These are phyloP conservation scores for Acanthamoeba castellanii DNA, from an alignment of 208 protist species.

Conservation along the genomic window DNA sequence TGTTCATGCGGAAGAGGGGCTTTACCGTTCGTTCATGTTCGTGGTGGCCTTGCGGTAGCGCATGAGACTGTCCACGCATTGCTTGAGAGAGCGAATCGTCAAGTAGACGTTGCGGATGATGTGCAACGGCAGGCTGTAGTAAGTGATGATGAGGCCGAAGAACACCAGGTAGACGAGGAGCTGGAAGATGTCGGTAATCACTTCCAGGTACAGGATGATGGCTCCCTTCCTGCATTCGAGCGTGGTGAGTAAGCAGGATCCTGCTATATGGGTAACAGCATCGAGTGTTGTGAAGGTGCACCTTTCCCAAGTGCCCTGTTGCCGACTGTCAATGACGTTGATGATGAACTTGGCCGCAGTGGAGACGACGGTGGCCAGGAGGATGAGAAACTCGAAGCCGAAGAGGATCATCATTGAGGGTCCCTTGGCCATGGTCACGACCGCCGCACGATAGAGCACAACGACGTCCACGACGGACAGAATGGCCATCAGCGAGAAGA, in stretches of 20 bases:
- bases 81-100: constrained; percentile 35
- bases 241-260: background rate
- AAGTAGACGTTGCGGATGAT: constrained; percentile 70
- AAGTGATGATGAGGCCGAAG: constrained; percentile 47
- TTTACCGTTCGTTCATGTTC: constrained; percentile 6
- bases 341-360: constrained; percentile 35
- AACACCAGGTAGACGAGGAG: constrained; percentile 60
- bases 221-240: constrained; percentile 7
- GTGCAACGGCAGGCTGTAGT: constrained; percentile 67
- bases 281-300: background rate
- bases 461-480: background rate
- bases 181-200: constrained; percentile 55
- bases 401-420: constrained; percentile 64
- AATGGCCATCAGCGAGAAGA: constrained; percentile 67
- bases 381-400: constrained; percentile 33
- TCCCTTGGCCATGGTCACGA: constrained; percentile 9
- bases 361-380: background rate
- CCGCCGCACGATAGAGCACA: background rate
- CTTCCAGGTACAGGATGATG: constrained; percentile 73
- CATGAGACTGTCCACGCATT: constrained; percentile 31
- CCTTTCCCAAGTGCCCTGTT: constrained; percentile 16
- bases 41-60: constrained; percentile 56
- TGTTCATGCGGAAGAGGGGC: background rate
- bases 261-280: background rate
- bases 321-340: background rate